A percentile compares a stretch with the other conserved stretches of the same genome.
These are phyloP conservation scores for Linnemannia elongata DNA, from an alignment of 192 early-diverging fungal genomes.

Conservation along the genomic window DNA sequence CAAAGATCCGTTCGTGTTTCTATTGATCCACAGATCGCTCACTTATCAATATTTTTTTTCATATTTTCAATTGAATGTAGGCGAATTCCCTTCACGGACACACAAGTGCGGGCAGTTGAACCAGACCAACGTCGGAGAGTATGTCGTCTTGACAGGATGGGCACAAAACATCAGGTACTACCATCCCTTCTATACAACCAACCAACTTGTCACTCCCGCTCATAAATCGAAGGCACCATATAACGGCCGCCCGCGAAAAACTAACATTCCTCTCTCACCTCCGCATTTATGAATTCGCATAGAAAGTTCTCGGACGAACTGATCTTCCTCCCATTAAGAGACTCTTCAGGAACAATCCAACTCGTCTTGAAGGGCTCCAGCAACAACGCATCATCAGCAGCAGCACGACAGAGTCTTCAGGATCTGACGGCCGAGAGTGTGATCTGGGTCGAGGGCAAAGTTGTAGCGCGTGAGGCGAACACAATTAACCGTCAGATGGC, in stretches of 20 bases:
- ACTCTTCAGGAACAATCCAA: conserved; percentile 82
- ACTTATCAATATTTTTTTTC: no score
- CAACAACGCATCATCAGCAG: neutral
- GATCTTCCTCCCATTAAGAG: conserved; percentile 84
- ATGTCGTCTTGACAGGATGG: conserved; percentile 85
- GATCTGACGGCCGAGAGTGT: conserved; percentile 78
- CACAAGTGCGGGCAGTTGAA: conserved; percentile 87
- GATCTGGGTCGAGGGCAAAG: conserved; percentile 74
- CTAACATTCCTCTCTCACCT: neutral
- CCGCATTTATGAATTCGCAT: conserved; percentile 8
- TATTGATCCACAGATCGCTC: neutral
- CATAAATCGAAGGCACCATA: neutral
- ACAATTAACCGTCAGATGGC: conserved; percentile 60
- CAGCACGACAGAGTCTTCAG: conserved; percentile 58
- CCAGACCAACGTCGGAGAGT: conserved; percentile 67
- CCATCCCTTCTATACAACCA: neutral
- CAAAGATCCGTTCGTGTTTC: no score
- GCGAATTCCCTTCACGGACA: conserved; percentile 67
- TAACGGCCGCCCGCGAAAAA: neutral
- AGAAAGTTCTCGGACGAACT: conserved; percentile 79
- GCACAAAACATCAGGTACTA: conserved; percentile 70
- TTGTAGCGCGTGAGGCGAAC: conserved; percentile 68
- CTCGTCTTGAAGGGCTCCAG: conserved; percentile 67
- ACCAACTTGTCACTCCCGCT: neutral
- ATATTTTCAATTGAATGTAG: conserved; percentile 1